phyloP scores from a whole-genome alignment of 305 asterid species.

The Fraxinus paxiana region DNA sequence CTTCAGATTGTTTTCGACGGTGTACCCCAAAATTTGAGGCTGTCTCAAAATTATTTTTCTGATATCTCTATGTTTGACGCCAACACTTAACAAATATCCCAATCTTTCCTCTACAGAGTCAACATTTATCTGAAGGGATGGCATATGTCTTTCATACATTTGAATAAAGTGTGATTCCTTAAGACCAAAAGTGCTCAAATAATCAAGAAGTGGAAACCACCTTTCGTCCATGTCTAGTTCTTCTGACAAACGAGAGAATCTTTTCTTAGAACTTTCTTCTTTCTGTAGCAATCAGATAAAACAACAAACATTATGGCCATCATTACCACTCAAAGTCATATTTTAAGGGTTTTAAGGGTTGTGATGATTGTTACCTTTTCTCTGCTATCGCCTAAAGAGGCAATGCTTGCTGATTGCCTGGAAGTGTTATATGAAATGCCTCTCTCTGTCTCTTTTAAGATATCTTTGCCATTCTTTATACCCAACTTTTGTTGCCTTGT shows the following conservation, averaged over 20 bases:
- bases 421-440: conserved; percentile 24
- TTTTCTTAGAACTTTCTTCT: conserved; percentile 34
- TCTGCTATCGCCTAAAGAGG: conserved; percentile 27
- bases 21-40: conserved; percentile 80
- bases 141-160: conserved; percentile 93
- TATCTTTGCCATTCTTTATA: conserved; percentile 32
- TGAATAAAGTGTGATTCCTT: conserved; percentile 77
- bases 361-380: conserved; percentile 12
- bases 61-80: conserved; percentile 75
- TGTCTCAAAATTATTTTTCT: conserved; percentile 77
- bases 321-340: conserved; percentile 1
- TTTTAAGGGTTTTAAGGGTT: conserved; percentile 3
- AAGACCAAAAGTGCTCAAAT: conserved; percentile 73
- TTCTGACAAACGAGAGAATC: conserved; percentile 54
- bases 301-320: conserved; percentile 6
- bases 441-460: conserved; percentile 19
- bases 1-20: conserved; percentile 79
- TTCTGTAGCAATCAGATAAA: conserved; percentile 44
- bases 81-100: conserved; percentile 67
- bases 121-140: conserved; percentile 78
- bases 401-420: conserved; percentile 17
- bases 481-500: conserved; percentile 25
- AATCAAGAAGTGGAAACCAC: conserved; percentile 75
- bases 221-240: conserved; percentile 76
- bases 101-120: conserved; percentile 74